These are phyloP conservation scores for Conticribra weissflogii DNA, from an alignment of 108 stramenopile genomes.

Conservation along the genomic window DNA sequence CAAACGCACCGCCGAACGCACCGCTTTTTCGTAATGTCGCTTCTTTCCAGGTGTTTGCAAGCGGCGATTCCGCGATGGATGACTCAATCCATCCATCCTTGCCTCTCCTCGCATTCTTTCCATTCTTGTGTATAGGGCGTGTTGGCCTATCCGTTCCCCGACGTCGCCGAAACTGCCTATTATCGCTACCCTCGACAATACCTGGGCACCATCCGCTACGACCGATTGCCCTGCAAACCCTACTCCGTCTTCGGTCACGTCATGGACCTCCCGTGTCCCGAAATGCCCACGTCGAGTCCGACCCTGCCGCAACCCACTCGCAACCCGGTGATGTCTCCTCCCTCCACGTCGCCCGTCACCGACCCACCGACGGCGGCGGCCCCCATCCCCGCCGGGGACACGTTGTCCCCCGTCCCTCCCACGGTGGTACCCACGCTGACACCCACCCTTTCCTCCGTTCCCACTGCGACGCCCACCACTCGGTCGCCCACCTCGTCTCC, in stretches of 20 bases:
- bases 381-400: constrained; percentile 3
- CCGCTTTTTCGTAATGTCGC: neutral
- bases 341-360: constrained; percentile 4
- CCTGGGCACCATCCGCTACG: constrained; percentile 17
- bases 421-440: constrained; percentile 10
- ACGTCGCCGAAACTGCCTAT: neutral
- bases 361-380: constrained; percentile 2
- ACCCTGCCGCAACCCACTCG: constrained; percentile 10
- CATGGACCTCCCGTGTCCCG: constrained; percentile 25
- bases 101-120: too few relatives aligned
- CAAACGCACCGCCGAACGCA: neutral
- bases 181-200: constrained; percentile 4
- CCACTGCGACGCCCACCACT: constrained; percentile 13
- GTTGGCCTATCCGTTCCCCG: neutral
- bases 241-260: constrained; percentile 17
- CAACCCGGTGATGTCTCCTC: constrained; percentile 4
- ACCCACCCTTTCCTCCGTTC: constrained; percentile 3
- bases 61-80: neutral
- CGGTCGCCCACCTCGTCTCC: constrained; percentile 22
- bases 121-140: too few relatives aligned
- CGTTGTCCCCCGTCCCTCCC: constrained; percentile 3
- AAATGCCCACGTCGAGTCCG: constrained; percentile 21
- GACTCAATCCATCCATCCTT: too few relatives aligned
- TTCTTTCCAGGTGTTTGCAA: constrained; percentile 1
- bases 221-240: constrained; percentile 31